Evolutionary conservation across 164 flowering plant species (phyloP).

Genomic region (Santalum album): DNA sequence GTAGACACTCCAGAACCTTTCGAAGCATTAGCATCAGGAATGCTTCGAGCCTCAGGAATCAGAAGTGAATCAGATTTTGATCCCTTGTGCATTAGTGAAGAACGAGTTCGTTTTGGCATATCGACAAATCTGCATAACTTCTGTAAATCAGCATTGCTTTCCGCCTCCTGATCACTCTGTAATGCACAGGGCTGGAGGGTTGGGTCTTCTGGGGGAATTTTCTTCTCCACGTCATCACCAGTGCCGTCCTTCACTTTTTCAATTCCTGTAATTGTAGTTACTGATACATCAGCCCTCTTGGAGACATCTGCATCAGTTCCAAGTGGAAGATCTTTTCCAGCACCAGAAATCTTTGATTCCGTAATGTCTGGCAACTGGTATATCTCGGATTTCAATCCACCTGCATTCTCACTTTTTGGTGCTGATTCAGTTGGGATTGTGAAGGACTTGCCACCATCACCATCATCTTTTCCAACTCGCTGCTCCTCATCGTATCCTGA

Average conservation of each 20-base stretch:
- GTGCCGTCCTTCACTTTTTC: slow-evolving; percentile 23
- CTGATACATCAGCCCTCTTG: slow-evolving; percentile 26
- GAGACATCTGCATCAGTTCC: slow-evolving; percentile 23
- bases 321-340: slow-evolving; percentile 15
- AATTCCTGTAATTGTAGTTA: slow-evolving; percentile 13
- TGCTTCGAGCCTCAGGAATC: slow-evolving; percentile 17
- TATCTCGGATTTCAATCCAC: slow-evolving; percentile 26
- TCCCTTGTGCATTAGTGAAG: slow-evolving; percentile 31
- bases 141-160: slow-evolving; percentile 32
- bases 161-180: slow-evolving; percentile 19
- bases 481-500: slow-evolving; percentile 23
- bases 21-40: slow-evolving; percentile 13
- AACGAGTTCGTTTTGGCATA: slow-evolving; percentile 59
- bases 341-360: slow-evolving; percentile 21
- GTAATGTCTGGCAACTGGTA: slow-evolving; percentile 17
- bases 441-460: slow-evolving; percentile 17
- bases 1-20: slow-evolving; percentile 13
- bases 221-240: slow-evolving; percentile 25
- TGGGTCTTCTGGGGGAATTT: slow-evolving; percentile 14
- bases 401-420: slow-evolving; percentile 20
- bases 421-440: slow-evolving; percentile 16
- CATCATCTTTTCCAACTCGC: slow-evolving; percentile 18
- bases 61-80: slow-evolving; percentile 24
- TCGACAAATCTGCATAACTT: slow-evolving; percentile 40
- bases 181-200: slow-evolving; percentile 9